Base-by-base conservation (phyloP, 108 stramenopile genomes). In the Cyclotella cryptica region DNA sequence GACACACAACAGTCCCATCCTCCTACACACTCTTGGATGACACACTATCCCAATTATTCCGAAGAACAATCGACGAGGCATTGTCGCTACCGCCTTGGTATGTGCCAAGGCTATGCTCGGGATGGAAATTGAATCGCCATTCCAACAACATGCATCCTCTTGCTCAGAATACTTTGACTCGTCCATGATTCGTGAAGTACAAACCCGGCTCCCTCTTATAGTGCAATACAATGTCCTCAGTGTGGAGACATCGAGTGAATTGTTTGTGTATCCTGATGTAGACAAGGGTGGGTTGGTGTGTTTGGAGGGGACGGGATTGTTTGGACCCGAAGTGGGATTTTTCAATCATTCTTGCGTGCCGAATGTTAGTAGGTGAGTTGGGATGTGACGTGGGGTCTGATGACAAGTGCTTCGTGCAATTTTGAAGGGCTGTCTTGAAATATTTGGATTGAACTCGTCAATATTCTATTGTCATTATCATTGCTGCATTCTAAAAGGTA, bases 181-280 rank as follows among this genome's bases (percentile, higher is more conserved):
- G 6, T 14, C 5, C n/a, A 41, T 11, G 40, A 41, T 17, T 53
- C 24, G 58, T 47, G 53, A 72, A 15, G 91, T 91, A 42, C 71
- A 75, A 14, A 26, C 83, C 22, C 75, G 90, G 41, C 66, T 93
- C 6, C 93, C 93, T 14, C 72, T 90, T 35, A 89, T 91, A 49
- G 79, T 93, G 45, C 87, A 89, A 1, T 93, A 93, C 84, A 93
- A 93, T 63, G 81, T 84, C 2, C 63, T 93, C 9, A 84, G 81
- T 26, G 68, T 88, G 45, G 89, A 89, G 70, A 91, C 90, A n/a
- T 88, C 82, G n/a, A n/a, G n/a, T n/a, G n/a, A n/a, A n/a, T n/a
- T n/a, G n/a, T n/a, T n/a, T n/a, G n/a, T n/a, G n/a, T n/a, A n/a
- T n/a, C n/a, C n/a, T n/a, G n/a, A n/a, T n/a, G n/a, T n/a, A n/a